These are phyloP conservation scores for Geotrichum reessii DNA, from an alignment of 1,139 yeast species.

Conservation along the genomic window DNA sequence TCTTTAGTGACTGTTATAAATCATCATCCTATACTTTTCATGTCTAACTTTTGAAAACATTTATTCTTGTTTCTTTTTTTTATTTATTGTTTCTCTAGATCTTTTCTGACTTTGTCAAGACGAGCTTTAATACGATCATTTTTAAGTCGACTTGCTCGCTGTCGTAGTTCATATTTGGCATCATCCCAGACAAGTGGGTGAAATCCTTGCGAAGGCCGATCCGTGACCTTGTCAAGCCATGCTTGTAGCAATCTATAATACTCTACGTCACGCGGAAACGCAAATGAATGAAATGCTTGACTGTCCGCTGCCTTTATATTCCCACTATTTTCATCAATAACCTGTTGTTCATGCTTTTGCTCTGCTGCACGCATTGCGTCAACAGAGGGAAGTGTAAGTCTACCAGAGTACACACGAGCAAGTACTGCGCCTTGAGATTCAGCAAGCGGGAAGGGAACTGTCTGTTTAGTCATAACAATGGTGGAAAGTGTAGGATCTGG, in stretches of 20 bases:
- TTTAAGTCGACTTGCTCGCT: slow-evolving; percentile 13
- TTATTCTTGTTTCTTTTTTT: not conserved
- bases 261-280: slow-evolving; percentile 46
- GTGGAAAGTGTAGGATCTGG: slow-evolving; percentile 54
- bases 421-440: slow-evolving; percentile 55
- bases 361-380: slow-evolving; percentile 43
- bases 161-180: slow-evolving; percentile 23
- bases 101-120: not conserved
- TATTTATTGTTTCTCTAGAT: not conserved
- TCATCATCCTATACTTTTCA: not conserved
- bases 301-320: slow-evolving; percentile 37
- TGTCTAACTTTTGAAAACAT: not conserved
- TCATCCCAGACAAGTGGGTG: slow-evolving; percentile 28
- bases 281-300: slow-evolving; percentile 42
- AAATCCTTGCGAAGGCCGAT: slow-evolving; percentile 23
- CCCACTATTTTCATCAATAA: not conserved
- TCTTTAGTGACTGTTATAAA: no score
- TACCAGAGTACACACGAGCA: slow-evolving; percentile 50
- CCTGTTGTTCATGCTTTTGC: slow-evolving; percentile 29
- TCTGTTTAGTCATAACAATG: slow-evolving; percentile 47
- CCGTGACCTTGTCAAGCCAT: slow-evolving; percentile 37
- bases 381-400: slow-evolving; percentile 42
- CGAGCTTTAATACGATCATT: slow-evolving; percentile 2
- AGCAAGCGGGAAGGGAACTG: slow-evolving; percentile 55
- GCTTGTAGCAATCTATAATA: slow-evolving; percentile 40